Evolutionary conservation across 2,329 filamentous ascomycete species (phyloP).

Genomic region (Trichophyton rubrum): DNA sequence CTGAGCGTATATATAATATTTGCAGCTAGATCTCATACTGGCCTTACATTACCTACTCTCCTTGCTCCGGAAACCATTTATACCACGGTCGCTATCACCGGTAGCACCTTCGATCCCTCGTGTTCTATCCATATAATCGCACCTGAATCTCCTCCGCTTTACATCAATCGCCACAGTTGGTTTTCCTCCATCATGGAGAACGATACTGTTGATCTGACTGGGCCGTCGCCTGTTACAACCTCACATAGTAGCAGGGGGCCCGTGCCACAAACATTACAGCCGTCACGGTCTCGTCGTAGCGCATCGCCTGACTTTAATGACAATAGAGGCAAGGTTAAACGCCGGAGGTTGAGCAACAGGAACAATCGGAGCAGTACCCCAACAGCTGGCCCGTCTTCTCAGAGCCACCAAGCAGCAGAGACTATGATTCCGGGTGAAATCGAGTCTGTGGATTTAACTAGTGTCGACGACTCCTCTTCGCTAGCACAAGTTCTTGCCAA

Average conservation of each 20-base stretch:
- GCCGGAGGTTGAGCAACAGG: conserved; percentile 7
- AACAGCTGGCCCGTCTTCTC: background rate
- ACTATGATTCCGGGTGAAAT: conserved; percentile 17
- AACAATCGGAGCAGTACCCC: background rate
- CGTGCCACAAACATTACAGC: background rate
- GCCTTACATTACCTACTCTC: background rate
- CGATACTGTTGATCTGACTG: conserved; percentile 11
- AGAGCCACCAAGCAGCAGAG: background rate
- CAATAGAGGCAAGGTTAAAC: conserved; percentile 3
- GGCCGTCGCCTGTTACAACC: background rate
- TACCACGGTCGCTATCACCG: background rate
- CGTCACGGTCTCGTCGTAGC: background rate
- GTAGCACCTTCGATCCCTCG: background rate
- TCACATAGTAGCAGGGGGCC: background rate
- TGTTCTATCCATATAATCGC: background rate
- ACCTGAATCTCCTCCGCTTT: background rate
- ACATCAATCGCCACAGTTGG: background rate
- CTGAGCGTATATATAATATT: background rate
- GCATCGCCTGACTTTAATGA: background rate
- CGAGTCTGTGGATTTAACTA: conserved; percentile 41
- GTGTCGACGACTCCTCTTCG: conserved; percentile 28
- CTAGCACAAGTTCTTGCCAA: conserved; percentile 39
- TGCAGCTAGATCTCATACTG: background rate
- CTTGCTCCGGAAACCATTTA: background rate
- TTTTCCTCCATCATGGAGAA: conserved; percentile 6